Base-by-base conservation (phyloP, 108 stramenopile genomes). In the Mayamaea pseudoterrestris region DNA sequence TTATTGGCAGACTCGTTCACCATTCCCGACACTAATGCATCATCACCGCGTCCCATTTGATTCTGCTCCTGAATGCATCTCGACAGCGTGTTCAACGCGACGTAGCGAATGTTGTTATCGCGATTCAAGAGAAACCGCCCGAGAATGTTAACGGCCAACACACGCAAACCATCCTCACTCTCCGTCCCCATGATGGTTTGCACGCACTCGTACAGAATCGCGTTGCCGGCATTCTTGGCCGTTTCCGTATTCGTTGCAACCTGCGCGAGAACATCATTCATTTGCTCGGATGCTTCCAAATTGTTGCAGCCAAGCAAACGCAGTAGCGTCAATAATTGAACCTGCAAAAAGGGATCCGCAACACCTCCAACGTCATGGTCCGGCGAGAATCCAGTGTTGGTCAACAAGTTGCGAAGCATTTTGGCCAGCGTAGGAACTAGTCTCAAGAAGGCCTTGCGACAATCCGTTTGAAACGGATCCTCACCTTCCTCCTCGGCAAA, bases 91-190 rank as follows among this genome's bases (percentile, higher is more conserved):
- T 95, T 96, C 53, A 99, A 68, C 8, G 97, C 98, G 27, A 99
- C 96, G 63, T 99, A 99, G 28, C 97, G 87, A 68, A 99, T 98
- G 65, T 99, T 99, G 73, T 99, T 98, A 68, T 99, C 98, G 2
- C 94, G 82, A 58, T 98, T 96, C 29, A 97, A 69, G 24, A 99
- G 69, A 62, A 99, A 99, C 23, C 97, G 73, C 31, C 98, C 98
- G 28, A 99, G 77, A 44, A 99, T 98, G 61, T 98, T 99, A 46
- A 99, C 74, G 30, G 96, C 95, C 49, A 99, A 74, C n/a, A 95
- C 83, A 27, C 93, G 69, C 11, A 99, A 72, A 30, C 94, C 87
- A 45, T 89, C 90, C 55, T 99, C 98, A 50, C 78, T 76, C 65
- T 96, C 90, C 22, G 95, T 78, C 13, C 74, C 73, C 90, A 99